phyloP scores from a whole-genome alignment of 1,139 yeast genomes.

The Yamadazyma friedrichii region DNA sequence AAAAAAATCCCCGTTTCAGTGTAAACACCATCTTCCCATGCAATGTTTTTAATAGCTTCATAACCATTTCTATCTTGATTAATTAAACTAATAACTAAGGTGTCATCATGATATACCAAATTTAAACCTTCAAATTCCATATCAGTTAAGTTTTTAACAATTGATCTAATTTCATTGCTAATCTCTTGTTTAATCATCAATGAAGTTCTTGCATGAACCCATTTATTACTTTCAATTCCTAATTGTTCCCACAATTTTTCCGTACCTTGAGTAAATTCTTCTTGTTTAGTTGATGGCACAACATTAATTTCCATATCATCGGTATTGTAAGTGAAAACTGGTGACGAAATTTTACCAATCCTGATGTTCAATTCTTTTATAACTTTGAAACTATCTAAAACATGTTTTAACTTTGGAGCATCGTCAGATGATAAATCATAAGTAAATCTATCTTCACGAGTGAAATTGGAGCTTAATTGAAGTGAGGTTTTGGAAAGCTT shows the following conservation, averaged over 20 bases:
- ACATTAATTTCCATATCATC: constrained; percentile 28
- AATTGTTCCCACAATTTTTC: constrained; percentile 19
- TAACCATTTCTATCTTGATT: constrained; percentile 1
- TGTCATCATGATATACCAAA: constrained; percentile 15
- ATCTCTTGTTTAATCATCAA: constrained; percentile 17
- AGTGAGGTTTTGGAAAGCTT: background rate
- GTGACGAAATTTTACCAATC: constrained; percentile 15
- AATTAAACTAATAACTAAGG: constrained; percentile 16
- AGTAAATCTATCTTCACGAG: constrained; percentile 16
- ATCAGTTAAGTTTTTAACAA: constrained; percentile 1
- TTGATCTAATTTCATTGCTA: background rate
- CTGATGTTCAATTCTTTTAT: constrained; percentile 26
- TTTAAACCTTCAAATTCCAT: constrained; percentile 15
- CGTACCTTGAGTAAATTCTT: constrained; percentile 22
- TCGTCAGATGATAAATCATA: background rate
- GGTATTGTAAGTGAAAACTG: constrained; percentile 25
- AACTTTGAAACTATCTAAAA: constrained; percentile 6
- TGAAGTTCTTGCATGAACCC: constrained; percentile 23
- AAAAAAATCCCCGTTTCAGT: constrained; percentile 38
- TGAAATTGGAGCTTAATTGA: constrained; percentile 7
- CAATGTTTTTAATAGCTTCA: constrained; percentile 8
- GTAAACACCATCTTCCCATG: constrained; percentile 11
- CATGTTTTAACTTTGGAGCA: background rate
- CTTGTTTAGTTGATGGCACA: constrained; percentile 22
- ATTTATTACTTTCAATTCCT: constrained; percentile 15